Evolutionary conservation across 1,284 basidiomycete genomes (phyloP).

Genomic region (Ganoderma boninense): DNA sequence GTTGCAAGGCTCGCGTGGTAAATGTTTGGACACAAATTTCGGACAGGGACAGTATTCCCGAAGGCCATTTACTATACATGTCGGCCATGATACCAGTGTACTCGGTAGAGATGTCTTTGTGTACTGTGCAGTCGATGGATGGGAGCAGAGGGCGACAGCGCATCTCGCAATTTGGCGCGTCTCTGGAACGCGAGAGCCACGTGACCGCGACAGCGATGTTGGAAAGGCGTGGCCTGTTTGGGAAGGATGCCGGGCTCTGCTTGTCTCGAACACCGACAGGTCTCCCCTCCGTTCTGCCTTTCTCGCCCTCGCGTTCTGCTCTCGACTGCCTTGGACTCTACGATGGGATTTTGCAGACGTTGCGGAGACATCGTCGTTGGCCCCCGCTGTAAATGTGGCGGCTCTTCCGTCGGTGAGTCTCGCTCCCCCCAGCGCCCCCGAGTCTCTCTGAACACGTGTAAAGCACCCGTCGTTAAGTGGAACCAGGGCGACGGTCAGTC

Average conservation of each 20-base stretch:
- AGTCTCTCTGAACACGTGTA: conserved; percentile 16
- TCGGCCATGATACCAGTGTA: neutral
- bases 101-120: neutral
- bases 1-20: conserved; percentile 51
- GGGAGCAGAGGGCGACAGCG: no score
- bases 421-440: neutral
- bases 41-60: neutral
- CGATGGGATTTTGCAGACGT: conserved; percentile 82
- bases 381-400: conserved; percentile 79
- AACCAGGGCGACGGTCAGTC: conserved; percentile 53
- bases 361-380: conserved; percentile 82
- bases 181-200: conserved; percentile 26
- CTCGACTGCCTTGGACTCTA: conserved; percentile 14
- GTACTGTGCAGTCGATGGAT: no score
- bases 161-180: neutral
- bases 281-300: conserved; percentile 4
- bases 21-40: conserved; percentile 5
- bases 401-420: conserved; percentile 69
- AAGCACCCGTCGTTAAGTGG: conserved; percentile 77
- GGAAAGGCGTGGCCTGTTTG: conserved; percentile 24
- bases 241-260: conserved; percentile 14
- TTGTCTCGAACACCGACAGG: conserved; percentile 1
- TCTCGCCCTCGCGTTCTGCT: conserved; percentile 14
- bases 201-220: conserved; percentile 35
- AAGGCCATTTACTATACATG: neutral